Evolutionary conservation across 306 rosid genomes (phyloP), one percentile per base, ranked within the genome.

Genomic region (Trifolium dubium): DNA sequence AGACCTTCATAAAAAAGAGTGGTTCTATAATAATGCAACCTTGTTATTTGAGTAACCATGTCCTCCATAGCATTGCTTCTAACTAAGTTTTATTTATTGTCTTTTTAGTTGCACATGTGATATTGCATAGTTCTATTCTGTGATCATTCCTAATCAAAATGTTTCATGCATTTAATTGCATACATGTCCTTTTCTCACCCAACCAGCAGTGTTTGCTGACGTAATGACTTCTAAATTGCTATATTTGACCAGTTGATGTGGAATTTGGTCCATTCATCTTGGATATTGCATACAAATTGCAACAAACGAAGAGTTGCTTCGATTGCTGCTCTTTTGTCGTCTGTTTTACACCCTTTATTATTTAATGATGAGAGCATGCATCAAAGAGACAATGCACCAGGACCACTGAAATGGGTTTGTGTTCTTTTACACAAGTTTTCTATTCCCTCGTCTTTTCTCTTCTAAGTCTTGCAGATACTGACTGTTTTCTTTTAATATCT

Each of bases 361-460:
- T 91, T 93, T 88, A 75, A 81, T 72, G 92, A 93, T 40, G 95
- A 82, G 83, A 84, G 63, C 60, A 89, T 93, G 98, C 98, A 93
- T 85, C 80, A 82, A 59, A 43, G 75, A 19, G 86, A 88, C 53
- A 81, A 74, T 68, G 89, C 71, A 61, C 85, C 90, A 3, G 98
- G 98, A 67, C 97, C 98, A 30, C 86, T 91, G 83, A 93, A 91
- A 86, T 93, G 98, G 98, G 98, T 89, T 77, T 73, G 93, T 76
- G 55, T 10, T 79, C 76, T 79, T 61, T 73, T 76, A 54, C 77
- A 75, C 32, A 55, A 39, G 51, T 72, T 70, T 62, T 70, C 77
- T 74, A 18, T 72, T 46, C 23, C 60, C 8, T 8, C 47, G 37
- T 74, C 62, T 61, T 72, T 37, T 49, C 51, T 76, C 51, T 71